These are phyloP conservation scores for Fraxinus ornus DNA, from an alignment of 305 asterid species.

Conservation along the genomic window DNA sequence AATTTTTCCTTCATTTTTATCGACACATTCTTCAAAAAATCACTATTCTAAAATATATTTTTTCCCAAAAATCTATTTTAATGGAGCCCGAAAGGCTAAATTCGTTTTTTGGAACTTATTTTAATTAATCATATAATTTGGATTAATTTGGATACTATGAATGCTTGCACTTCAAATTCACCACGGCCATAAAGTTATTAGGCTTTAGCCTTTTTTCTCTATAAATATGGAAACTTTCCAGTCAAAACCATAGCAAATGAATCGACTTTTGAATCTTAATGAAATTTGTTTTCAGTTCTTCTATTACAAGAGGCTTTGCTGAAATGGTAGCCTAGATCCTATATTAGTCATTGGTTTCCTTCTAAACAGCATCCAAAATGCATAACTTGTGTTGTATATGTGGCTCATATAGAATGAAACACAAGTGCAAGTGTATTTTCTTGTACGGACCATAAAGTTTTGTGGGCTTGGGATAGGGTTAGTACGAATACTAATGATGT, in stretches of 20 bases:
- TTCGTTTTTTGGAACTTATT: not conserved
- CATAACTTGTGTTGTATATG: not conserved
- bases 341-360: not conserved
- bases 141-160: not conserved
- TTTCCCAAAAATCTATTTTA: not conserved
- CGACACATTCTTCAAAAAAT: not conserved
- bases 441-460: not conserved
- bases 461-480: not conserved
- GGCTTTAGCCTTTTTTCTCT: not conserved
- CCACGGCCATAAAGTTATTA: not conserved
- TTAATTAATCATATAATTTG: not conserved
- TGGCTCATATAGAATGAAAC: not conserved
- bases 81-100: not conserved
- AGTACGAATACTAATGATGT: not conserved
- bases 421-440: not conserved
- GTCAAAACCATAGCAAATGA: not conserved
- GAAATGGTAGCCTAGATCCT: not conserved
- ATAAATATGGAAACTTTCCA: not conserved
- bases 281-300: not conserved
- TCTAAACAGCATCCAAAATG: not conserved
- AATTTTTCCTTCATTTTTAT: not conserved
- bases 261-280: not conserved
- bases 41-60: not conserved
- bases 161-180: not conserved
- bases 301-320: not conserved